Evolutionary conservation across 768 basidiomycete genomes (phyloP).

Genomic region (Pleurotus sapidus): DNA sequence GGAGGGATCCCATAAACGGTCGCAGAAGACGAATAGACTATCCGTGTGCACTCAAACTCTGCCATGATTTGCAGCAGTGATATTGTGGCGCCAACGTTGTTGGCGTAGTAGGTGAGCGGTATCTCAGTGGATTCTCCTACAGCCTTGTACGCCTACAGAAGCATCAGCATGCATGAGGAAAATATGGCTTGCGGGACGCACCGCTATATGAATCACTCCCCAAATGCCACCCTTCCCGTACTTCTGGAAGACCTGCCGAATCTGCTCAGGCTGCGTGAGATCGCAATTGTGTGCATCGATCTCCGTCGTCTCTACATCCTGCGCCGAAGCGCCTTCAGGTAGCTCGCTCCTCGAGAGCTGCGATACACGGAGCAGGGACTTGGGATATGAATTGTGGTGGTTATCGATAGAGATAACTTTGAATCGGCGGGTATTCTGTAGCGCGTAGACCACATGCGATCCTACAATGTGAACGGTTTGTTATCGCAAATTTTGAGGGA

Average conservation of each 20-base stretch:
- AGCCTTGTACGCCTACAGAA: slow-evolving; percentile 85
- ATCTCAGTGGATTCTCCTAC: slow-evolving; percentile 96
- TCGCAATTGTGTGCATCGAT: slow-evolving; percentile 73
- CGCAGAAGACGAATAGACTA: slow-evolving; percentile 98
- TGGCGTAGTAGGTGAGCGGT: slow-evolving; percentile 89
- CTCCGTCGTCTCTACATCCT: slow-evolving; percentile 68
- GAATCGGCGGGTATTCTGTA: slow-evolving; percentile 86
- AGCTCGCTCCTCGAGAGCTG: slow-evolving; percentile 78
- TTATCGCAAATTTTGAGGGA: not conserved
- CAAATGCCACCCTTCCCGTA: slow-evolving; percentile 91
- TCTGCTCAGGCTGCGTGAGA: slow-evolving; percentile 67
- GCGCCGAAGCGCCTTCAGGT: slow-evolving; percentile 57
- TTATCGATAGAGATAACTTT: slow-evolving; percentile 96
- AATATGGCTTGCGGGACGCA: slow-evolving; percentile 35
- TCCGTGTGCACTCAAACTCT: slow-evolving; percentile 76
- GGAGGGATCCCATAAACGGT: slow-evolving; percentile 97
- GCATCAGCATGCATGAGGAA: not conserved
- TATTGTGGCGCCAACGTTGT: slow-evolving; percentile 90
- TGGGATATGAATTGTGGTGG: slow-evolving; percentile 85
- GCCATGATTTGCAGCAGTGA: slow-evolving; percentile 84
- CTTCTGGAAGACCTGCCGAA: slow-evolving; percentile 76
- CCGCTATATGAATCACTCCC: slow-evolving; percentile 96
- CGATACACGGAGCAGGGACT: slow-evolving; percentile 70
- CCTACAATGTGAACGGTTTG: slow-evolving; percentile 41
- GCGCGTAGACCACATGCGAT: slow-evolving; percentile 87